Conservation (phyloP, 768 basidiomycete genomes). For the Xerocomellus chrysenteron region DNA sequence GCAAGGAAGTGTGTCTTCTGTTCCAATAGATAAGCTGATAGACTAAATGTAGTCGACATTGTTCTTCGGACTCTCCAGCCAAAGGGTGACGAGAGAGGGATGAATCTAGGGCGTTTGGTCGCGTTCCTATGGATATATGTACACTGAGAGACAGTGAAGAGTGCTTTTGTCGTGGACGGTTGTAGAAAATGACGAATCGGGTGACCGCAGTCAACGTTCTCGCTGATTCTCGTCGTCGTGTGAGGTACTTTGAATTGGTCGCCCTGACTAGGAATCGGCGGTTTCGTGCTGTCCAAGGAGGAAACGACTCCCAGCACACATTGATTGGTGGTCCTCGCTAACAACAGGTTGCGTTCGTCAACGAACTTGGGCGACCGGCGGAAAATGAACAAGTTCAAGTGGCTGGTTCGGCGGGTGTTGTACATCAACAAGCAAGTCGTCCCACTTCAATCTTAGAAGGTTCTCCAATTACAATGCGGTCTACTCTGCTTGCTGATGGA, state of each 20-base stretch:
- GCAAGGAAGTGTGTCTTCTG: slow-evolving; percentile 61
- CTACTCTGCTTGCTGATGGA: too few species aligned
- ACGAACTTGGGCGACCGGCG: neutral
- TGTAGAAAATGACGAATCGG: neutral
- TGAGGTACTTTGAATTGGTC: neutral
- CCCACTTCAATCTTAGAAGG: too few species aligned
- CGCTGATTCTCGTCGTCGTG: neutral
- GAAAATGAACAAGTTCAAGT: neutral
- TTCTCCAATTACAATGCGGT: too few species aligned
- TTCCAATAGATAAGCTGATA: slow-evolving; percentile 41
- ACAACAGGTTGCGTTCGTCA: neutral
- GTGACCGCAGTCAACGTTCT: neutral
- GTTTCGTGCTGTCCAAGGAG: neutral
- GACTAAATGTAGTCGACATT: slow-evolving; percentile 24
- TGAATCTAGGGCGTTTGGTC: neutral
- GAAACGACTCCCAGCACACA: neutral
- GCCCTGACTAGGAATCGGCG: neutral
- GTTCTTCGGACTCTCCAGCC: slow-evolving; percentile 1
- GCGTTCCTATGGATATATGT: neutral
- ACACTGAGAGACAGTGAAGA: neutral
- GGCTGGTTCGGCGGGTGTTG: too few species aligned
- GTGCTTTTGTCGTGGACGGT: neutral
- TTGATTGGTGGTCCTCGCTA: neutral
- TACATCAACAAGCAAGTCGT: slow-evolving; percentile 12
- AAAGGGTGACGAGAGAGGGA: neutral